Percentiles rank a stretch among this genome's conserved stretches.
Evolutionary conservation across 495 filamentous ascomycete species (phyloP).

Genomic region (Aspergillus hancockii): DNA sequence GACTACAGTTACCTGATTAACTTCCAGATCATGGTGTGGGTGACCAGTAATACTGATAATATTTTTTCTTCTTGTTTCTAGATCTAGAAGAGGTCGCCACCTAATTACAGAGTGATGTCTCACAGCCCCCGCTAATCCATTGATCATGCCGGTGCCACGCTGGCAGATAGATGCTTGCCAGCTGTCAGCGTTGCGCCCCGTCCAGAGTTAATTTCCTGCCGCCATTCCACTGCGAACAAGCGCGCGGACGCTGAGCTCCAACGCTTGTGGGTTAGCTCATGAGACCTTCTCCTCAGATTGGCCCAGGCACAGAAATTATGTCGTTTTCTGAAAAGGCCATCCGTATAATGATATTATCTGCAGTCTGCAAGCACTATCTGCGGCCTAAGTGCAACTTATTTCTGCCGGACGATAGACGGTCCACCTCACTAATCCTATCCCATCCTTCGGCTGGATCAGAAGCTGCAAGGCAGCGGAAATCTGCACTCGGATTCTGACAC

Average conservation of each 20-base stretch:
- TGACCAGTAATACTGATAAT: constrained; percentile 7
- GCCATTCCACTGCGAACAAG: constrained; percentile 19
- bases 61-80: background rate
- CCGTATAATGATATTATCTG: constrained; percentile 5
- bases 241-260: constrained; percentile 20
- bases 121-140: constrained; percentile 7
- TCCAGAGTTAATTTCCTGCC: constrained; percentile 19
- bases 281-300: constrained; percentile 10
- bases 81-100: background rate
- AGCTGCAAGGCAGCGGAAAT: constrained; percentile 27
- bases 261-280: constrained; percentile 13
- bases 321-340: background rate
- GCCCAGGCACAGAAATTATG: constrained; percentile 14
- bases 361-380: constrained; percentile 8
- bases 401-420: constrained; percentile 17
- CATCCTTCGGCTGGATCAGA: constrained; percentile 21
- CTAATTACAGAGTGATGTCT: background rate
- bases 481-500: constrained; percentile 28
- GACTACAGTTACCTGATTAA: background rate
- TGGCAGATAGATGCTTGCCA: constrained; percentile 27
- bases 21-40: background rate
- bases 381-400: constrained; percentile 13
- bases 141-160: constrained; percentile 23
- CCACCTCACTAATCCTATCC: constrained; percentile 24
- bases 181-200: constrained; percentile 23